Base-by-base conservation (phyloP, 2,329 filamentous ascomycete genomes). In the Penicillium sp. region DNA sequence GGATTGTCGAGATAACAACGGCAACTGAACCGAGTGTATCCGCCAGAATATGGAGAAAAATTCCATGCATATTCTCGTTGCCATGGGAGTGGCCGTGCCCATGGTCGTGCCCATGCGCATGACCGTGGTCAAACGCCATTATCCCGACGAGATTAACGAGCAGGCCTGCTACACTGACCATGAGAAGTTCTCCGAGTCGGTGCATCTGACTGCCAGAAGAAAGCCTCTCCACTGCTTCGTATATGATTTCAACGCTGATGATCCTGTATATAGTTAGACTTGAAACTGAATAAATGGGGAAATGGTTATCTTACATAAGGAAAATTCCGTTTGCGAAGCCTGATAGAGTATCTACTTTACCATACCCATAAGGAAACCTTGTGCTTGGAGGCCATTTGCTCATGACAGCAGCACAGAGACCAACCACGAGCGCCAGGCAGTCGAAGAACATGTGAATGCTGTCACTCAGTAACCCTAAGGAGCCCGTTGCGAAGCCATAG, bases 381-480 rank as follows among this genome's bases (percentile, higher is more conserved):
- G 91, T 85, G 74, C 90, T 97, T 0, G 93, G 91, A 1, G 93
- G 93, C 93, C 95, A 97, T 78, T 98, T 98, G 78, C 92, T 95
- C 83, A 97, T 92, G 6, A 99, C 93, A 1, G 94, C 90, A 30
- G 95, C 95, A 69, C 94, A 90, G 9, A 99, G 83, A 11, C 95
- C 95, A 41, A 99, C 93, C 1, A 91, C 87, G 30, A 99, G 85
- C 21, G 94, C 95, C 41, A 97, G 88, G 69, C 95, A 99, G 78
- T 99, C 95, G 71, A 99, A 98, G 72, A 99, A 94, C 95, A 99
- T 99, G 79, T 99, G 95, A 66, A 99, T 95, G 71, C 93, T 98
- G 78, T 99, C 95, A 68, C 93, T 97, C 19, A 99, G 86, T n/a
- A 99, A 84, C 3, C 95, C 95, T 5, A 99, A 82, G 0, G 95